phyloP scores from a whole-genome alignment of 345 rosid species.

The Theobroma cacao region DNA sequence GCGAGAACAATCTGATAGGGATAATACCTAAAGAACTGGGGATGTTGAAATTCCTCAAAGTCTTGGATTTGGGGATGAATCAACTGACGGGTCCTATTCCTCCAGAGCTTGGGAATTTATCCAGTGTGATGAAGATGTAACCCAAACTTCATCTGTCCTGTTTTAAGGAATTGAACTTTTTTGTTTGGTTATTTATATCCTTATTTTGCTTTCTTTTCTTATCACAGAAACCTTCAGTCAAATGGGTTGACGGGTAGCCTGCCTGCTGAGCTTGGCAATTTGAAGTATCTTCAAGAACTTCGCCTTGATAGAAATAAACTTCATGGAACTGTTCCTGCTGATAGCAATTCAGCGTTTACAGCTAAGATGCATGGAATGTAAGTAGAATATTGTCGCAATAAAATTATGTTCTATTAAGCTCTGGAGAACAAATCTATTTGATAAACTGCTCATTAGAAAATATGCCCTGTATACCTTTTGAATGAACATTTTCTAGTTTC shows the following conservation, averaged over 20 bases:
- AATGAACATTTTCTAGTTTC: background rate
- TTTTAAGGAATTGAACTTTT: constrained; percentile 1
- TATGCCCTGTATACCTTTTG: background rate
- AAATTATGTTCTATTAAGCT: background rate
- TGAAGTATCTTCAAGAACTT: constrained; percentile 76
- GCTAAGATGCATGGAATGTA: constrained; percentile 47
- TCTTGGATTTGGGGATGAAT: constrained; percentile 92
- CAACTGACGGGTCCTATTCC: constrained; percentile 81
- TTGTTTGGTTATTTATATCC: background rate
- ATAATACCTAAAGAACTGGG: constrained; percentile 89
- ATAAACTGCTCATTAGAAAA: background rate
- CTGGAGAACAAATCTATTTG: background rate
- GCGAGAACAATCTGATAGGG: constrained; percentile 66
- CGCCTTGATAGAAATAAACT: constrained; percentile 82
- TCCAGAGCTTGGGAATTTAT: constrained; percentile 68
- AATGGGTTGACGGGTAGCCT: constrained; percentile 84
- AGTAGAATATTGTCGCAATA: constrained; percentile 25
- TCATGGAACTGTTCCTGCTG: constrained; percentile 76
- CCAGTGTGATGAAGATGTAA: constrained; percentile 59
- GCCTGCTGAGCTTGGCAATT: constrained; percentile 76
- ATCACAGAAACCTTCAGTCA: constrained; percentile 83
- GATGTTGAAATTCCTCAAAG: constrained; percentile 61
- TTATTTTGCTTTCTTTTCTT: constrained; percentile 5
- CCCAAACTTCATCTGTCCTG: constrained; percentile 5
- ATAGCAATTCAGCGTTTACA: constrained; percentile 27